A percentile compares a stretch with the other conserved stretches of the same genome.
phyloP scores from a whole-genome alignment of 2,329 filamentous ascomycete species.

The Parastagonospora nodorum region DNA sequence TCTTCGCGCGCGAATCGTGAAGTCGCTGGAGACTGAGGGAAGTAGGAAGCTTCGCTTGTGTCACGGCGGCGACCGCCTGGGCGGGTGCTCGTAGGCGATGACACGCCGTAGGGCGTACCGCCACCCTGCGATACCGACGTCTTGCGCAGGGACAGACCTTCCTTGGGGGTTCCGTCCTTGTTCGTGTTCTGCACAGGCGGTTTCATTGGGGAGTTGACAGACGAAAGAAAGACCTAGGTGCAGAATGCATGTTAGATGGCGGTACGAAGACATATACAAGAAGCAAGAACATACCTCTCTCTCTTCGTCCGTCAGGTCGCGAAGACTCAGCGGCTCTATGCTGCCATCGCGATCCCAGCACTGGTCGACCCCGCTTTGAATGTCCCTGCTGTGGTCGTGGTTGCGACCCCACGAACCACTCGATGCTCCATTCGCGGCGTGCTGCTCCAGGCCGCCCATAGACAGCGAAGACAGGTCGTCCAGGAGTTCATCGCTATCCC shows the following conservation, averaged over 20 bases:
- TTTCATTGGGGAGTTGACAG: constrained; percentile 94
- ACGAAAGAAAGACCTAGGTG: constrained; percentile 74
- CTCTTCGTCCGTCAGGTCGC: constrained; percentile 72
- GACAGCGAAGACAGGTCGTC: constrained; percentile 71
- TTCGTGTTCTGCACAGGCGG: constrained; percentile 70
- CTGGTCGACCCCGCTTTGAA: constrained; percentile 80
- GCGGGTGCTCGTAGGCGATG: constrained; percentile 74
- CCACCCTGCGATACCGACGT: constrained; percentile 77
- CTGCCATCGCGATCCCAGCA: constrained; percentile 84
- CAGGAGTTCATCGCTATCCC: constrained; percentile 58
- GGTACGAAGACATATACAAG: constrained; percentile 3
- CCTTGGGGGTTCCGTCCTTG: constrained; percentile 65
- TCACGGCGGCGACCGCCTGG: constrained; percentile 82
- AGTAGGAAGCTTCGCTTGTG: constrained; percentile 72
- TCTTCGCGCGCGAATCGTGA: constrained; percentile 69
- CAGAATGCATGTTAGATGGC: constrained; percentile 22
- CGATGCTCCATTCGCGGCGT: constrained; percentile 66
- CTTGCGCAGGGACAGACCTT: constrained; percentile 72
- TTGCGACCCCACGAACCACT: constrained; percentile 73
- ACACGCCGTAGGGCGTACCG: constrained; percentile 67
- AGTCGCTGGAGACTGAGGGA: constrained; percentile 64
- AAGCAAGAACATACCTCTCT: constrained; percentile 59
- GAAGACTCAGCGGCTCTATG: constrained; percentile 72
- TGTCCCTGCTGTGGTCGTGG: constrained; percentile 70
- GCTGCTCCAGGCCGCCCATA: constrained; percentile 78